A percentile compares a stretch with the other conserved stretches of the same genome.
Evolutionary conservation across 2,329 filamentous ascomycete species (phyloP).

Genomic region (Ophiosphaerella korrae): DNA sequence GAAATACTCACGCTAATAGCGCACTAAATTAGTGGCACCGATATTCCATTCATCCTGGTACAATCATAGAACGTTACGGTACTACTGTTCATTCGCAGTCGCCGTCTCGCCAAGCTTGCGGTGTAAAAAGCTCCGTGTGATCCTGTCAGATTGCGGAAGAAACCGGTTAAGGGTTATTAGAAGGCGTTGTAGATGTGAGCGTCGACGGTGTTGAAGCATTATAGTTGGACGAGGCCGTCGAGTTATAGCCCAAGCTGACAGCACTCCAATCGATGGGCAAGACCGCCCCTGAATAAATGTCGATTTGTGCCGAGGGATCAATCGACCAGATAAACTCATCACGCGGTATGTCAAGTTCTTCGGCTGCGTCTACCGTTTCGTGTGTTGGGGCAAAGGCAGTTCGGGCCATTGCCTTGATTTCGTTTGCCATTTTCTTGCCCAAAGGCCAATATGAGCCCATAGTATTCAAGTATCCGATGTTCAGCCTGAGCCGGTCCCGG

Average conservation of each 20-base stretch:
- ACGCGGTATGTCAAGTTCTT: conserved; percentile 20
- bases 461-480: conserved; percentile 72
- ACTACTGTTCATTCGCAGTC: too few relatives aligned
- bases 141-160: not conserved
- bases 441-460: conserved; percentile 73
- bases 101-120: too few relatives aligned
- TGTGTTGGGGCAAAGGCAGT: not conserved
- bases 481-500: conserved; percentile 75
- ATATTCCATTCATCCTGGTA: too few relatives aligned
- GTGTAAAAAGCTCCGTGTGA: too few relatives aligned
- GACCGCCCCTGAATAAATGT: conserved; percentile 28
- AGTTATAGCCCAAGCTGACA: conserved; percentile 5
- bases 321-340: conserved; percentile 25
- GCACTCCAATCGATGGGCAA: conserved; percentile 23
- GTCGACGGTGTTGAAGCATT: not conserved
- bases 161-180: not conserved
- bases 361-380: not conserved
- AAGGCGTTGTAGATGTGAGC: not conserved
- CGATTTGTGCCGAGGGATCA: conserved; percentile 20
- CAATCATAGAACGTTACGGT: too few relatives aligned
- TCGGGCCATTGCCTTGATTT: conserved; percentile 54
- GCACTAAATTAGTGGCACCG: too few relatives aligned
- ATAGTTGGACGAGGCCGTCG: conserved; percentile 10
- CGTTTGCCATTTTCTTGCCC: conserved; percentile 68
- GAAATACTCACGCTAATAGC: too few relatives aligned